Base-by-base conservation (phyloP, 2,329 filamentous ascomycete species). In the Botrytis cinerea region DNA sequence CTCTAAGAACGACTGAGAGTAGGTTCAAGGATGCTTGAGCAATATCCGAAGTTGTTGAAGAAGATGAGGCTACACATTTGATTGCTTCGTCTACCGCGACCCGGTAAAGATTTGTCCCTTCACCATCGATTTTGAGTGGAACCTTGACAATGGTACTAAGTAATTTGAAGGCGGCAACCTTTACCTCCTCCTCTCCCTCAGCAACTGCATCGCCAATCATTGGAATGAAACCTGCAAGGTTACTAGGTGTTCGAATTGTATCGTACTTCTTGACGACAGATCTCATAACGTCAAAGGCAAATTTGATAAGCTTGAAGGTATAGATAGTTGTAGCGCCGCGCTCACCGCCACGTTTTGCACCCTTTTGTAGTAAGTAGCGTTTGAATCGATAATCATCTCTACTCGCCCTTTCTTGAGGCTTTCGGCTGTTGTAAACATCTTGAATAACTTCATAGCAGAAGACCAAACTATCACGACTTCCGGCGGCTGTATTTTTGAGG, bases 371-470 rank as follows among this genome's bases (percentile, higher is more conserved):
- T 14, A 98, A 85, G 79, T 96, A 98, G 73, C 91, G 90, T 80
- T 87, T 90, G 63, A 91, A 85, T 75, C 86, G 87, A 25, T 88
- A 87, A 77, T 92, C 89, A 12, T 90, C 83, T 78, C 87, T 89
- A n/a, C 83, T 82, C 40, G 35, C 22, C 76, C 86, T 85, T 32
- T 81, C 84, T 79, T 84, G 81, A 12, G 84, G 85, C 77, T 85
- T 88, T 71, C 87, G 85, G 73, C 88, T 88, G 74, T 88, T 89
- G 82, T 97, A 97, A 0, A 93, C 92, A 75, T 95, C 91, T 80
- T 97, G 93, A 59, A 98, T 93, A 64, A 98, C 88, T 81, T 98
- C 94, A 81, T 97, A 98, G 81, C 95, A 97, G 82, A 99, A 98
- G 0, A 97, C 85, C n/a, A 99, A 84, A 59, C 95, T 91, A 77